Base-by-base conservation (phyloP, 768 basidiomycete genomes). In the Leucosporidium scottii region DNA sequence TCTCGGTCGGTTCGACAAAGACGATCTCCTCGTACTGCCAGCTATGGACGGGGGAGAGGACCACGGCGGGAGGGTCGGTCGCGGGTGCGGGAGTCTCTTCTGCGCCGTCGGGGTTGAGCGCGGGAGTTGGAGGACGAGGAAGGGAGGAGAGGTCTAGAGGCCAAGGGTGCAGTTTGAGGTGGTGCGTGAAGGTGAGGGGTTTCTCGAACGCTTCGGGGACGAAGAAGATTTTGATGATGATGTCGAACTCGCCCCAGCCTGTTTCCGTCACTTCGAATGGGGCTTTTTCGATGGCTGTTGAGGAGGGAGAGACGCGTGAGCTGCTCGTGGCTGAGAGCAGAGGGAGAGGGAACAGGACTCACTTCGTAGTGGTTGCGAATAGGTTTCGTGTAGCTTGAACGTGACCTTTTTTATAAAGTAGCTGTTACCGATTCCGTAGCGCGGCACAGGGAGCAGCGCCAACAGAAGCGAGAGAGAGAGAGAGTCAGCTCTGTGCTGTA, bases 11-110 rank as follows among this genome's bases (percentile, higher is more conserved):
- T 74, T 98, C 94, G 75, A 86, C 84, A 80, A 99, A 98, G 61
- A 98, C 91, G 70, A 98, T 84, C 79, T 99, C 96, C 79, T 98
- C 94, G 79, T 98, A 98, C 75, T 98, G 94, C 93, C 94, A 99
- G 0, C 91, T 89, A 77, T 96, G 89, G 34, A 99, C 91, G 12
- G 75, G 72, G 20, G 49, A 36, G 23, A 72, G 39, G 48, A 73
- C 63, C 36, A 68, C 59, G 0, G 53, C 44, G 8, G 71, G 66
- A 23, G 61, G n/a, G 9, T 59, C 59, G n/a, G 59, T 4, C 3
- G 28, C 30, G 13, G 47, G 51, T 39, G 17, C 59, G 30, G 55
- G 56, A 20, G 36, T 47, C 15, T 44, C 39, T n/a, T 21, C 5
- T 17, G 23, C 5, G 27, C 90, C 88, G 17, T 66, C 66, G 56